Evolutionary conservation across 495 filamentous ascomycete genomes (phyloP), one percentile per base, ranked within the genome.

Genomic region (Elaphomyces granulatus): DNA sequence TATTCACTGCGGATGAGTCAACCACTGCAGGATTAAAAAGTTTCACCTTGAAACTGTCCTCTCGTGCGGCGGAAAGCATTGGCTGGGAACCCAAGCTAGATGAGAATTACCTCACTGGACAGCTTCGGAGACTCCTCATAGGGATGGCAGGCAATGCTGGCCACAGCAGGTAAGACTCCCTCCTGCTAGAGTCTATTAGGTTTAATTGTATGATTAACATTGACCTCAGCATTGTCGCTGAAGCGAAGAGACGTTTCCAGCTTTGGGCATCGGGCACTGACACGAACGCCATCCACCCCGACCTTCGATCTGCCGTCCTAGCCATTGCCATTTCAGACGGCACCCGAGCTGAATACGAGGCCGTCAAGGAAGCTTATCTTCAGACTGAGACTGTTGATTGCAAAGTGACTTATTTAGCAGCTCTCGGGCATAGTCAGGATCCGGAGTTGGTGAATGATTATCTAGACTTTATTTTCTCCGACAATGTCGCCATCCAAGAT

Each of bases 351-450:
- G 77, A 75, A 40, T 85, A 82, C 49, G 73, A 81, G 20, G 71
- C 75, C 4, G 71, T 98, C 20, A 82, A 87, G 63, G 66, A 83
- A 7, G 83, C 93, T 58, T 98, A 82, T 64, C 67, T 73, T 31
- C 74, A 63, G 18, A 92, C 85, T 1, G 78, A 79, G 23, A 78
- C 87, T 4, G 75, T 94, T 20, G 90, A 95, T 50, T 86, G 84
- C 42, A 87, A 83, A 58, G 87, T 95, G 50, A 81, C 88, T 38
- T 77, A 75, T 48, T 70, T 98, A 8, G 60, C 71, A 32, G 72
- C 81, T 3, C 70, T 96, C 40, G 86, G 86, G 32, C 78, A 81
- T 34, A 76, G 78, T 15, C 76, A 78, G 41, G 71, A 82, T 32
- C 55, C 70, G 2, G 72, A 73, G 4, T 62, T 95, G 32, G 74